Base-by-base conservation (phyloP, 768 basidiomycete genomes). In the Botryobasidium botryosum region DNA sequence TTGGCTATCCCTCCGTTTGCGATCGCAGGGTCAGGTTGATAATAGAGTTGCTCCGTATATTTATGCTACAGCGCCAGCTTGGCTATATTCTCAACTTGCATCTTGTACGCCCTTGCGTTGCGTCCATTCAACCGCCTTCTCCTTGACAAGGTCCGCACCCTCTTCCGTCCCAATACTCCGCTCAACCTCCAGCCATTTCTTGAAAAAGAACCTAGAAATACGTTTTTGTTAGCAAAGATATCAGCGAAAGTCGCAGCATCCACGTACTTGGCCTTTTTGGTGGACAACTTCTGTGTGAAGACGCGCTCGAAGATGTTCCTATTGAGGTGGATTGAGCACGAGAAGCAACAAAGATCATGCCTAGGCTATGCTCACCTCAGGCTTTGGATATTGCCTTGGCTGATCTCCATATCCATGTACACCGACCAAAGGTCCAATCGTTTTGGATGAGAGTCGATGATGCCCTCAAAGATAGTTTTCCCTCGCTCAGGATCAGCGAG, bases 351-450 rank as follows among this genome's bases (percentile, higher is more conserved):
- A 28, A 36, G 20, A 45, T 24, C 37, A 45, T 18, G 32, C 6
- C 21, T 39, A 20, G 17, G 35, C 17, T 8, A 3, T 18, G 56
- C 68, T 27, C 58, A 82, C 84, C 87, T 67, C 42, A 87, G 59
- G 51, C 71, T 75, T 54, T 81, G 79, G 23, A 94, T 77, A 59
- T 92, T 78, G 12, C 68, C 64, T 59, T 80, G 78, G 26, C 71
- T 70, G 4, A 77, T 79, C 57, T 97, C 86, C 81, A 94, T 91
- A 59, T 99, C 94, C 61, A 96, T 79, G 62, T 99, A 99, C 40
- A 96, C 67, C 32, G 79, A 82, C 92, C 94, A 97, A 40, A 96
- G 64, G 56, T 97, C 90, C 71, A 90, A 80, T 45, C 87, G 74
- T 62, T 91, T 96, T 3, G 88, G 80, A 64, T 96, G 88, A 12